These are phyloP conservation scores for Leccinum pachyderme DNA, from an alignment of 1,284 basidiomycete genomes.

Conservation along the genomic window DNA sequence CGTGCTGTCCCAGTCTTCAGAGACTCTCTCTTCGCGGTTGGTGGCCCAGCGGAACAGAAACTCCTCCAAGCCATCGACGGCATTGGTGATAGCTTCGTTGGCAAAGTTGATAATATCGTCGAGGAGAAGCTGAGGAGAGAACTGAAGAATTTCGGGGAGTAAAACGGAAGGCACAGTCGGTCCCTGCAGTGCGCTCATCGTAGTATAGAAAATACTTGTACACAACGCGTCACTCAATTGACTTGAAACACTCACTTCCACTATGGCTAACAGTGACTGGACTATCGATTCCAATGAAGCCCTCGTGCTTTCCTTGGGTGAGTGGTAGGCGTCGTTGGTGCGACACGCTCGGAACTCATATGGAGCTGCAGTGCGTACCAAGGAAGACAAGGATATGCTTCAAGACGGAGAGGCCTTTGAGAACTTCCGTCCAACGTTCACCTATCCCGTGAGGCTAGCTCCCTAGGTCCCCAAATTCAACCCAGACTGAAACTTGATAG, in stretches of 20 bases:
- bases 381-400: slow-evolving; percentile 61
- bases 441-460: slow-evolving; percentile 68
- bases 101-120: slow-evolving; percentile 69
- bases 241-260: neutral
- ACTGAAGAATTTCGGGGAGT: slow-evolving; percentile 62
- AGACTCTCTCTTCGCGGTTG: slow-evolving; percentile 44
- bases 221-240: slow-evolving; percentile 27
- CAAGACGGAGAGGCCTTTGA: slow-evolving; percentile 58
- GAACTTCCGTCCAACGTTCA: slow-evolving; percentile 80
- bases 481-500: slow-evolving; percentile 34
- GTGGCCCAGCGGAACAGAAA: slow-evolving; percentile 70
- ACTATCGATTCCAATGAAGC: slow-evolving; percentile 80
- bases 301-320: slow-evolving; percentile 70
- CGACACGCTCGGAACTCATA: slow-evolving; percentile 5
- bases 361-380: slow-evolving; percentile 51
- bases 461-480: neutral
- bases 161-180: slow-evolving; percentile 47
- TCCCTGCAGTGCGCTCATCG: slow-evolving; percentile 29
- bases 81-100: slow-evolving; percentile 65
- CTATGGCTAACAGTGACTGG: slow-evolving; percentile 54
- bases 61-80: slow-evolving; percentile 71
- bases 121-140: slow-evolving; percentile 65
- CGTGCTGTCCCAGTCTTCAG: slow-evolving; percentile 53
- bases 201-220: slow-evolving; percentile 24
- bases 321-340: slow-evolving; percentile 6